Evolutionary conservation across 805 yeast genomes (phyloP).

Genomic region (Metahyphopichia silvanorum): DNA sequence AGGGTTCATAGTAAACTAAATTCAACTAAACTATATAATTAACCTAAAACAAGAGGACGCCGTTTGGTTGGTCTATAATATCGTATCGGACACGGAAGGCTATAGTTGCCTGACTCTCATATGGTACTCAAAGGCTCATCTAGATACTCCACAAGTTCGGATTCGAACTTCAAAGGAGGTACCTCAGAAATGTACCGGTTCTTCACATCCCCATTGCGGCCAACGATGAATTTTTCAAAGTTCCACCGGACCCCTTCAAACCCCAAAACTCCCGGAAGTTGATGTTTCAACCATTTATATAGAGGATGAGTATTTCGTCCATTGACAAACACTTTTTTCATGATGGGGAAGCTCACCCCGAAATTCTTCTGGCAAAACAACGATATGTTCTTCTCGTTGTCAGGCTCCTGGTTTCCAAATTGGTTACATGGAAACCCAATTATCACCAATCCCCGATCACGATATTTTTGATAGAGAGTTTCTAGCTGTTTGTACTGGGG

Average conservation of each 20-base stretch:
- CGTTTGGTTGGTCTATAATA: no score
- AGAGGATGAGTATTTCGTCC: slow-evolving; percentile 81
- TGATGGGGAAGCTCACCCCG: slow-evolving; percentile 88
- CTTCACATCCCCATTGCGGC: slow-evolving; percentile 39
- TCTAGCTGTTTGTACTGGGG: slow-evolving; percentile 42
- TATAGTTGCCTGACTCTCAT: no score
- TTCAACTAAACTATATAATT: no score
- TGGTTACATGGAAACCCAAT: slow-evolving; percentile 47
- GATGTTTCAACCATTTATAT: slow-evolving; percentile 66
- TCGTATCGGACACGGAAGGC: no score
- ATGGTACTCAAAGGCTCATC: no score
- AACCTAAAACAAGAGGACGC: no score
- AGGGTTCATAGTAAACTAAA: no score
- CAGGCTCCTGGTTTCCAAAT: slow-evolving; percentile 43
- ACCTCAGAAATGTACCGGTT: slow-evolving; percentile 66
- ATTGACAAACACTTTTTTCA: slow-evolving; percentile 86
- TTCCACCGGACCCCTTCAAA: slow-evolving; percentile 43
- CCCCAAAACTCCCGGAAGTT: slow-evolving; percentile 48
- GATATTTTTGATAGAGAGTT: slow-evolving; percentile 39
- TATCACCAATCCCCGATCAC: slow-evolving; percentile 31
- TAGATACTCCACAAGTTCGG: slow-evolving; percentile 58
- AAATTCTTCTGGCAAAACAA: slow-evolving; percentile 74
- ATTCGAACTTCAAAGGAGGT: slow-evolving; percentile 28
- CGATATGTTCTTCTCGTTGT: slow-evolving; percentile 55
- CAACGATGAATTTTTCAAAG: slow-evolving; percentile 42